Percentiles rank a stretch among this genome's conserved stretches.
These are phyloP conservation scores for Penicillium sp. DNA, from an alignment of 2,329 filamentous ascomycete genomes.

Conservation along the genomic window DNA sequence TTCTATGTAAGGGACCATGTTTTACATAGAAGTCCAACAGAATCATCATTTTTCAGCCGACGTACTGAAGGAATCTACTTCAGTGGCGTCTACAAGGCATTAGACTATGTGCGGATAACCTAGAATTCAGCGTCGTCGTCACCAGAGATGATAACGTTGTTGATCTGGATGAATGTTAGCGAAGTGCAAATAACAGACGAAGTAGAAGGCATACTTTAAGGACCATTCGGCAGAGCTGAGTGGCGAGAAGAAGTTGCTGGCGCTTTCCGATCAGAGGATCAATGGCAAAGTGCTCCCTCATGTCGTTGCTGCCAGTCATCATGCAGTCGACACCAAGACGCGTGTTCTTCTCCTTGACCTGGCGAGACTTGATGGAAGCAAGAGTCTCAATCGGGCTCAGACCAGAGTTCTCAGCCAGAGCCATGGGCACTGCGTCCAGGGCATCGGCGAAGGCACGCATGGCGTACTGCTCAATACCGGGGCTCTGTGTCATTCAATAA, in stretches of 20 bases:
- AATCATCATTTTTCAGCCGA: conserved; percentile 20
- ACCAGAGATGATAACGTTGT: conserved; percentile 92
- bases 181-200: not conserved
- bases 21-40: conserved; percentile 27
- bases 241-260: conserved; percentile 93
- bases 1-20: conserved; percentile 28
- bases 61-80: conserved; percentile 3
- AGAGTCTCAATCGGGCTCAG: conserved; percentile 94
- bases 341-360: conserved; percentile 79
- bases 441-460: conserved; percentile 98
- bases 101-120: conserved; percentile 28
- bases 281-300: conserved; percentile 97
- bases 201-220: conserved; percentile 64
- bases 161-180: conserved; percentile 52
- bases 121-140: conserved; percentile 86
- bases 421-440: conserved; percentile 90
- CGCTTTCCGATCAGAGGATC: conserved; percentile 97
- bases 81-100: conserved; percentile 16
- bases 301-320: conserved; percentile 90
- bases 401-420: conserved; percentile 94
- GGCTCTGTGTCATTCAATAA: conserved; percentile 56
- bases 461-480: conserved; percentile 96
- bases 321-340: conserved; percentile 96
- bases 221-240: conserved; percentile 97
- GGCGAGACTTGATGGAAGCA: conserved; percentile 91